Conservation (phyloP, 2,329 filamentous ascomycete genomes). For the Penicillium paneum region DNA sequence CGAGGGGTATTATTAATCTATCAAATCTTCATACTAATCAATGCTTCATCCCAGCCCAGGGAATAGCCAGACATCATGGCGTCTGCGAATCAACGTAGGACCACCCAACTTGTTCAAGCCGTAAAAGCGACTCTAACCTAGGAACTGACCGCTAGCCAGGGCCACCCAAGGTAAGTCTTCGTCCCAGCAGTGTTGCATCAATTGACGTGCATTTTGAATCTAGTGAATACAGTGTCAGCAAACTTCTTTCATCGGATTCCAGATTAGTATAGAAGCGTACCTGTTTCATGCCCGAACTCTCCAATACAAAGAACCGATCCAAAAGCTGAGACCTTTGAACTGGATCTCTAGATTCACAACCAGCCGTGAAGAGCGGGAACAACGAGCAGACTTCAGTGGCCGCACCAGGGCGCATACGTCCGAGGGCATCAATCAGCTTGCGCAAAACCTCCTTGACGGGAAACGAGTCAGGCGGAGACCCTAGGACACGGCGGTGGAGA, state of each 20-base stretch:
- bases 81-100: background rate
- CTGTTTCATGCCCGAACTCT: conserved; percentile 74
- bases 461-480: conserved; percentile 54
- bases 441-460: conserved; percentile 63
- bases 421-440: conserved; percentile 61
- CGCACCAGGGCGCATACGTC: conserved; percentile 61
- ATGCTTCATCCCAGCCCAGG: too few species aligned
- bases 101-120: background rate
- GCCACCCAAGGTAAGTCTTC: conserved; percentile 39
- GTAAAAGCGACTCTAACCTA: conserved; percentile 27
- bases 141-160: conserved; percentile 39
- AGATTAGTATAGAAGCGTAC: conserved; percentile 42
- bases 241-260: background rate
- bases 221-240: conserved; percentile 12
- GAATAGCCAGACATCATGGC: background rate
- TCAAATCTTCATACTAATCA: background rate
- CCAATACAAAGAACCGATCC: conserved; percentile 63
- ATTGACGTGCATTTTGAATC: conserved; percentile 41
- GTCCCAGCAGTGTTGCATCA: conserved; percentile 43
- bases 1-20: background rate
- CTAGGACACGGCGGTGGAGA: conserved; percentile 69
- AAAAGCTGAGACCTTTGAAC: conserved; percentile 60
- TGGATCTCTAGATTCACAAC: conserved; percentile 64
- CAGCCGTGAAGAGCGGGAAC: conserved; percentile 80
- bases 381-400: conserved; percentile 71